Conservation (phyloP, 169 alveolate genomes). For the Plasmodium reichenowi region DNA sequence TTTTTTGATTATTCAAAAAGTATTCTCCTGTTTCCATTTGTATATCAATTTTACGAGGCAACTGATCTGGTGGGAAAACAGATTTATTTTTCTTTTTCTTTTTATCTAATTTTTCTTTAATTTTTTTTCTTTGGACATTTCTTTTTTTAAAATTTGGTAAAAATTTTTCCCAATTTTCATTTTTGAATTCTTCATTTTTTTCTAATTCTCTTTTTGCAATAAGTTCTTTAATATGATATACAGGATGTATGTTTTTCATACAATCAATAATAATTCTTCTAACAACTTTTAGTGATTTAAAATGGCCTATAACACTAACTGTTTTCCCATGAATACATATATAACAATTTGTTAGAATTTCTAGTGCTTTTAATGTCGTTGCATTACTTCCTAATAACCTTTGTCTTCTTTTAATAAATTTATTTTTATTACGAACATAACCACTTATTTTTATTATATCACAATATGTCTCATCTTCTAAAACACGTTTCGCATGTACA, state of each 20-base stretch:
- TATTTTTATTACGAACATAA: slow-evolving; percentile 94
- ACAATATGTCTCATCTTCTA: slow-evolving; percentile 95
- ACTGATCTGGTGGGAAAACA: slow-evolving; percentile 76
- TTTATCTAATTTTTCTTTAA: slow-evolving; percentile 71
- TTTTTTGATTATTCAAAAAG: slow-evolving; percentile 90
- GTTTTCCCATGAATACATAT: slow-evolving; percentile 98
- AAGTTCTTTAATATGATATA: slow-evolving; percentile 98
- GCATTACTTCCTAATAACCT: slow-evolving; percentile 99
- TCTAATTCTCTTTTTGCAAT: slow-evolving; percentile 98
- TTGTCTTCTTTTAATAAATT: slow-evolving; percentile 98
- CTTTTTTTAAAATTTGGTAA: slow-evolving; percentile 98
- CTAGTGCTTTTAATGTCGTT: slow-evolving; percentile 98
- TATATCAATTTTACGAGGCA: slow-evolving; percentile 98
- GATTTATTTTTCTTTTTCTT: slow-evolving; percentile 38
- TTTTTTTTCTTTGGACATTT: slow-evolving; percentile 92
- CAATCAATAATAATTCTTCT: slow-evolving; percentile 98
- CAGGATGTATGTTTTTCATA: slow-evolving; percentile 99
- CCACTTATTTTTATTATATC: slow-evolving; percentile 98
- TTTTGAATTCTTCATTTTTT: slow-evolving; percentile 94
- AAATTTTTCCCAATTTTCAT: slow-evolving; percentile 97
- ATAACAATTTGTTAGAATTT: slow-evolving; percentile 98
- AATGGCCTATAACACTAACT: slow-evolving; percentile 97
- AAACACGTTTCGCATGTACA: slow-evolving; percentile 96
- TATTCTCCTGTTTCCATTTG: slow-evolving; percentile 98
- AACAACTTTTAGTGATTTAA: slow-evolving; percentile 94